Evolutionary conservation across 1,284 basidiomycete species (phyloP).

Genomic region (Trametes sp.): DNA sequence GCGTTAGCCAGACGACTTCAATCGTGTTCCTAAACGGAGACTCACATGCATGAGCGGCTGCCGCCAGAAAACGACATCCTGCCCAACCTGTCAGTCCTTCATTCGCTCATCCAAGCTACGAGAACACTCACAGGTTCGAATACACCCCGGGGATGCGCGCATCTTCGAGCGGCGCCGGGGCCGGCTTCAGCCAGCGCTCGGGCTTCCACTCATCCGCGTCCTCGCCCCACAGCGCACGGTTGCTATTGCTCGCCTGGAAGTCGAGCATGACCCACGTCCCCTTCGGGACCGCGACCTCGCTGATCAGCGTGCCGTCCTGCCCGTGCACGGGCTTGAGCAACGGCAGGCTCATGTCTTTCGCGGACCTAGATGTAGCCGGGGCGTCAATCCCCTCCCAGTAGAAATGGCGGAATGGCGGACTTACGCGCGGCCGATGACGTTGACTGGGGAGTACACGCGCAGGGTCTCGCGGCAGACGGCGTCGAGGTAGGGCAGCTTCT

Average conservation of each 20-base stretch:
- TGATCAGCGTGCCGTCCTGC: conserved; percentile 19
- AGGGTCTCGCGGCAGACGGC: conserved; percentile 43
- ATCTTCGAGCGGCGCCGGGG: conserved; percentile 15
- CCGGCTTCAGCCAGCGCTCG: conserved; percentile 28
- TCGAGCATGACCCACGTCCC: conserved; percentile 21
- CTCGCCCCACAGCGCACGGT: conserved; percentile 31
- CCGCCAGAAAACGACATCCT: conserved; percentile 41
- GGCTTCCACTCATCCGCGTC: conserved; percentile 34
- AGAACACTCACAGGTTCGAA: conserved; percentile 27
- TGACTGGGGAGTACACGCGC: conserved; percentile 29
- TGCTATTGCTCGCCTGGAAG: conserved; percentile 24
- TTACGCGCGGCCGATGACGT: conserved; percentile 14
- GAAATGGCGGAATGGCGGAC: not conserved
- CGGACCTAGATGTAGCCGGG: conserved; percentile 8
- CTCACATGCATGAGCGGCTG: conserved; percentile 44
- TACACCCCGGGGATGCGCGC: conserved; percentile 31
- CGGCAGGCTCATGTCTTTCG: conserved; percentile 20
- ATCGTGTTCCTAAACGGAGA: not conserved
- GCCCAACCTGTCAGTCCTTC: too few species aligned
- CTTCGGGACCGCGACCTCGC: conserved; percentile 22
- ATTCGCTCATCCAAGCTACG: not conserved
- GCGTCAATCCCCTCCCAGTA: not conserved
- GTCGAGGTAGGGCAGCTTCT: conserved; percentile 41
- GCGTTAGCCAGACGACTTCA: not conserved
- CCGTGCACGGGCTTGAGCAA: conserved; percentile 17